Evolutionary conservation across 1,139 yeast genomes (phyloP).

Genomic region (Kazachstania sp.): DNA sequence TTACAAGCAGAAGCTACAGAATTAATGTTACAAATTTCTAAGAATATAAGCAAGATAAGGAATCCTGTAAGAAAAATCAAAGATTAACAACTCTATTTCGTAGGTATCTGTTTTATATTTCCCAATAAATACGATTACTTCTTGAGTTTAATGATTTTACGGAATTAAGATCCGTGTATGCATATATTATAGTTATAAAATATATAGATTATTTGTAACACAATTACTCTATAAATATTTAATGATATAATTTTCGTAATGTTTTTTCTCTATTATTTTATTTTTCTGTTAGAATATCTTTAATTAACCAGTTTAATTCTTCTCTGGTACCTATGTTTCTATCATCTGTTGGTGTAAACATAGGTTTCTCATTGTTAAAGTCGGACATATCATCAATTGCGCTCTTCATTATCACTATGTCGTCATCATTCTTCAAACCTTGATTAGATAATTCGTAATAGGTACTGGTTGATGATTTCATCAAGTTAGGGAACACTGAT

Average conservation of each 20-base stretch:
- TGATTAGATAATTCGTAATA: constrained; percentile 43
- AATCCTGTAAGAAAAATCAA: constrained; percentile 3
- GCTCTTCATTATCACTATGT: constrained; percentile 36
- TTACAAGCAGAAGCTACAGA: neutral
- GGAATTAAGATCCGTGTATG: neutral
- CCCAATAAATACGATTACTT: neutral
- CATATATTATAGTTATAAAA: neutral
- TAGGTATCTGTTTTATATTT: too few species aligned
- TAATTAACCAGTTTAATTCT: constrained; percentile 63
- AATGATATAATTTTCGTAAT: neutral
- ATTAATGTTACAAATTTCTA: constrained; percentile 1
- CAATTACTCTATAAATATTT: neutral
- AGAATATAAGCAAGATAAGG: constrained; percentile 8
- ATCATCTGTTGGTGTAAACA: constrained; percentile 27
- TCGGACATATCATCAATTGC: constrained; percentile 34
- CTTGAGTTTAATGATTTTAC: neutral
- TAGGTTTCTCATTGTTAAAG: constrained; percentile 26
- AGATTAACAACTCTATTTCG: neutral
- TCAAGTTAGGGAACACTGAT: constrained; percentile 54
- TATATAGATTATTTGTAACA: too few species aligned
- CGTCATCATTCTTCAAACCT: constrained; percentile 50
- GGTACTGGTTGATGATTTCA: constrained; percentile 63
- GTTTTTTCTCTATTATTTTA: constrained; percentile 5
- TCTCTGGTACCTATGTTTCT: constrained; percentile 53
- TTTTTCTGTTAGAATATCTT: constrained; percentile 40